Evolutionary conservation across 176 grass and related monocot genomes (phyloP), one percentile per base, ranked within the genome.

Genomic region (Lolium perenne): DNA sequence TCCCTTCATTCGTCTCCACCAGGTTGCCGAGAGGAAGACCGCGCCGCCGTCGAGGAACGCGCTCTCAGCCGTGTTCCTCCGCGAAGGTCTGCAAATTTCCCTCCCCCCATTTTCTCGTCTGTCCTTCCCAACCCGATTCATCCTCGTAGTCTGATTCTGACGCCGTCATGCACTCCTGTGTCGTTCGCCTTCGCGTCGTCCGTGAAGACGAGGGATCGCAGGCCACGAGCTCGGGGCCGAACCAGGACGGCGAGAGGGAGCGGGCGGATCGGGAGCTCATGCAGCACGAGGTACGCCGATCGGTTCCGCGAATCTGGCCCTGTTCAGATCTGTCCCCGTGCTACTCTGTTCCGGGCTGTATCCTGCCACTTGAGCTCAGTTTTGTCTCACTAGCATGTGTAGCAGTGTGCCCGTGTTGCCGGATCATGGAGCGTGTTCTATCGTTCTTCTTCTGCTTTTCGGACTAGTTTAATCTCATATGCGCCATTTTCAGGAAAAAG

Each of bases 11-110:
- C 16, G 32, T 68, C 76, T 29, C 35, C 53, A 26, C 35, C 89
- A 89, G 91, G 79, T 56, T 10, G 56, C 46, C 16, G 83, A 47
- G 54, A 61, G 23, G 88, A 88, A 70, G 77, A 40, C 38, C 49
- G 57, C 86, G 60, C 73, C 86, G 66, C 73, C 83, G 40, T 96
- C 94, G 26, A 93, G 80, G 91, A 96, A 96, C 78, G 88, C 85
- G 54, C 89, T 96, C 10, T 85, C 91, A 18, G 82, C 88, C 32
- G 87, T 87, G 43, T 97, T 97, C 79, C 87, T 92, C 57, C 90
- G 92, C 22, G 92, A 97, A 94, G 94, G 94, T 94, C 38, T 12
- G 32, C 72, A 17, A 50, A 48, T 26, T 80, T 55, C 61, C 38
- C 11, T 10, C 6, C 32, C 5, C 6, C 18, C 22, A n/a, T 21